Base-by-base conservation (phyloP, 805 yeast species). In the Ogataea populi-albae region DNA sequence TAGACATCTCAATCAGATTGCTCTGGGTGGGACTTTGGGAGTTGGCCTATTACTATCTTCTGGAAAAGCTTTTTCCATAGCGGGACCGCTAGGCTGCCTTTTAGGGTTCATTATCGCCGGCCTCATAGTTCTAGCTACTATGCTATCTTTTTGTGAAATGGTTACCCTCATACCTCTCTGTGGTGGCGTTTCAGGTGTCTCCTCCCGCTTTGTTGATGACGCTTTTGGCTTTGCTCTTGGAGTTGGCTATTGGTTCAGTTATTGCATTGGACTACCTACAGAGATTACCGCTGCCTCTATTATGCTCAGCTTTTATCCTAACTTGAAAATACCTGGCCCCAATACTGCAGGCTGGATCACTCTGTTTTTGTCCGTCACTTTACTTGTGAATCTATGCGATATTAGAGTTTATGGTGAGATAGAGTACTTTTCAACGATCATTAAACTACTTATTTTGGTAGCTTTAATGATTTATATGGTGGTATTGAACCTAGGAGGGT, bases 281-380 rank as follows among this genome's bases (percentile, higher is more conserved):
- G 95, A 86, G 52, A 71, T 86, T 3, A 82, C 86, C 9, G 94
- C 94, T 0, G 82, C 86, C 14, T 77, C 86, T 0, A 79, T 86
- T 20, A 74, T 86, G 79, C 61, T 86, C 28, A 73, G 83, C 29
- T 86, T 78, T 52, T 87, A 78, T 53, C 71, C 77, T 1, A 54
- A 66, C 26, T 60, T 83, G 27, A 52, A 73, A n/a, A 64, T 79
- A 7, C 72, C 80, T 0, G 62, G 63, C 1, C 61, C 71, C 8
- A 69, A 78, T 0, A 64, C 76, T 6, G 85, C 87, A 3, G 87
- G 82, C 11, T 86, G 87, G 64, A 71, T 84, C 2, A 60, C 86
- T 0, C 66, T 86, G 11, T 71, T 80, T 40, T 65, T 83, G 24
- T 38, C 68, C 0, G 46, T 68, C 14, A 63, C 75, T 1, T 46